Conservation (phyloP, 805 yeast genomes). For the Lipomyces kockii region DNA sequence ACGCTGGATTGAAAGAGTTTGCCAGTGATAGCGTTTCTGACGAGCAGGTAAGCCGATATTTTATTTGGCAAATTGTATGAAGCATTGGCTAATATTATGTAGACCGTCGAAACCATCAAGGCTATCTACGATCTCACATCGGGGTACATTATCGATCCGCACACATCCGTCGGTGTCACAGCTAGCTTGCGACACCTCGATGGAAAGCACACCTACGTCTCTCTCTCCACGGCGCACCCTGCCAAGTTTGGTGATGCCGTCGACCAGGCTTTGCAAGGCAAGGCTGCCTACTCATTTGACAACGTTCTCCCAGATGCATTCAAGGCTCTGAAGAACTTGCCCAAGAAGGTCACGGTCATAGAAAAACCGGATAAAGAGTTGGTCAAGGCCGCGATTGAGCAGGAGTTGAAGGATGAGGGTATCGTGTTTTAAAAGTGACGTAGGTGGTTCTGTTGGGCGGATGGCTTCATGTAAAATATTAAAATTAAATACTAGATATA, state of each 20-base stretch:
- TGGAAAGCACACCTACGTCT: constrained; percentile 58
- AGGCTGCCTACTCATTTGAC: constrained; percentile 81
- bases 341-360: constrained; percentile 73
- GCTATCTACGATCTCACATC: constrained; percentile 61
- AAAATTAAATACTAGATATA: background rate
- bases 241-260: constrained; percentile 98
- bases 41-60: constrained; percentile 42
- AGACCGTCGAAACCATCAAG: constrained; percentile 80
- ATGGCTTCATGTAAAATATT: background rate
- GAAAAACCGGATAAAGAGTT: constrained; percentile 73
- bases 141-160: constrained; percentile 88
- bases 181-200: constrained; percentile 69
- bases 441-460: background rate
- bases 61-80: background rate
- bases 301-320: constrained; percentile 91
- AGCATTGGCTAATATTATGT: constrained; percentile 39
- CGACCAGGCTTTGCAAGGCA: constrained; percentile 68
- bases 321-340: constrained; percentile 67
- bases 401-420: constrained; percentile 61
- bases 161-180: constrained; percentile 91
- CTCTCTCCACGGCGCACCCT: constrained; percentile 97
- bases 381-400: constrained; percentile 75
- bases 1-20: constrained; percentile 70
- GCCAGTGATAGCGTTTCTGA: constrained; percentile 81
- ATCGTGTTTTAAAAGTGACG: constrained; percentile 8